These are phyloP conservation scores for Diversispora epigaea DNA, from an alignment of 192 early-diverging fungal species.

Conservation along the genomic window DNA sequence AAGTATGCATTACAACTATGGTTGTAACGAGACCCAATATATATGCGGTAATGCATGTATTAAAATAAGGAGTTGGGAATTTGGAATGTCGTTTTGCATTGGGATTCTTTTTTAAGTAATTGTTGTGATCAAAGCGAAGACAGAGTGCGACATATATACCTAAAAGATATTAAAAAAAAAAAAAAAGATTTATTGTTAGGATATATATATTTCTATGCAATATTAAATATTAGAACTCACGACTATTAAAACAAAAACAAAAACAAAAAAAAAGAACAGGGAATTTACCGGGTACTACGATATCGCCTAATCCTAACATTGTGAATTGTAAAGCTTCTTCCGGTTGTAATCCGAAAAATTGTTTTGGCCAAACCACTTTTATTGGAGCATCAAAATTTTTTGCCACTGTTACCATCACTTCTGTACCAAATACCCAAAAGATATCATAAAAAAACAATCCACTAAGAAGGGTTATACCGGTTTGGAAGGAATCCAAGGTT, in stretches of 20 bases:
- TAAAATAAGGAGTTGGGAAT: constrained; percentile 90
- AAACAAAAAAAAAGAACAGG: too few relatives aligned
- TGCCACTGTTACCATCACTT: constrained; percentile 97
- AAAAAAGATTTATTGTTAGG: too few relatives aligned
- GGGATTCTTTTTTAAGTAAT: constrained; percentile 59
- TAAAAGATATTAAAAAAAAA: constrained; percentile 26
- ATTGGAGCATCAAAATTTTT: constrained; percentile 96
- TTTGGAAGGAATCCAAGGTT: constrained; percentile 92
- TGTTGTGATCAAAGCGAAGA: constrained; percentile 83
- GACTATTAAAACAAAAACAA: too few relatives aligned
- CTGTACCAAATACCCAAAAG: constrained; percentile 99
- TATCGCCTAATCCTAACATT: constrained; percentile 96
- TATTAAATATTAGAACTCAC: not conserved
- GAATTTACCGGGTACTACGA: constrained; percentile 85
- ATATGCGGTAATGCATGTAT: constrained; percentile 76
- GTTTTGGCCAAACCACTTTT: constrained; percentile 88
- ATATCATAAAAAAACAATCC: constrained; percentile 96
- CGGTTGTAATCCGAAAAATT: constrained; percentile 56
- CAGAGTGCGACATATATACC: constrained; percentile 91
- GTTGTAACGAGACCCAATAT: constrained; percentile 83
- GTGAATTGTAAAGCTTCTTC: constrained; percentile 62
- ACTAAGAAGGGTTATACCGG: constrained; percentile 89
- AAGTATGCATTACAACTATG: constrained; percentile 91
- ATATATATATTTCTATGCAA: not conserved
- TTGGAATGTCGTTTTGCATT: constrained; percentile 53